Base-by-base conservation (phyloP, 306 rosid genomes). In the Albizia julibrissin region DNA sequence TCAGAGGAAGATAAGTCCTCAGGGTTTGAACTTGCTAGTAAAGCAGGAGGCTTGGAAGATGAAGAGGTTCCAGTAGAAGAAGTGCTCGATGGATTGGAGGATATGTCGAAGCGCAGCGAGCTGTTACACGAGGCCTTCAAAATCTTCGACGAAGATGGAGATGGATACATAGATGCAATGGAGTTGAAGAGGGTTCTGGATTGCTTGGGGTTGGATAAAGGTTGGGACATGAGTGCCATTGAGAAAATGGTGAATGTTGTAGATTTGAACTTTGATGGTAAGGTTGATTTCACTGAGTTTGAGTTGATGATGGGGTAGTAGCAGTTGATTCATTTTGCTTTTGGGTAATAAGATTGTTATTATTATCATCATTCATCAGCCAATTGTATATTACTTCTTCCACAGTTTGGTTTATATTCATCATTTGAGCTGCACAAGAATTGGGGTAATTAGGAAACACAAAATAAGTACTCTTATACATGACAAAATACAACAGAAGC, bases 171-270 rank as follows among this genome's bases (percentile, higher is more conserved):
- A 26, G 98, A 93, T 79, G 97, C 95, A 22, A 82, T 86, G 88
- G 98, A 95, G 92, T 79, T 93, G 90, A 95, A 95, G 85, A 89
- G 95, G 90, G 98, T 95, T 80, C 87, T 95, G 80, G 89, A 95
- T 50, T 93, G 98, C 69, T 84, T 95, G 86, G 98, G 97, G 13
- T 87, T 95, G 91, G 99, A 88, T 46, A 84, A 79, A 40, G 94
- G 97, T 49, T 95, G 98, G 98, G 94, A 89, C 22, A 90, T 91
- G 89, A 85, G 74, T 71, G 81, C 92, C 84, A 86, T 93, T 83
- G 87, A 89, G 87, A 95, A 83, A 67, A 95, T 93, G 98, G 91
- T 91, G 22, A 86, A 82, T 76, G 94, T 89, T 87, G 98, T 84
- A 50, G 99, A 93, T 85, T 87, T 93, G 85, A 95, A 93, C 86